Percentiles rank a stretch among this genome's conserved stretches.
Conservation (phyloP, 148 eudicot species). For the Vaccinium darrowii region DNA sequence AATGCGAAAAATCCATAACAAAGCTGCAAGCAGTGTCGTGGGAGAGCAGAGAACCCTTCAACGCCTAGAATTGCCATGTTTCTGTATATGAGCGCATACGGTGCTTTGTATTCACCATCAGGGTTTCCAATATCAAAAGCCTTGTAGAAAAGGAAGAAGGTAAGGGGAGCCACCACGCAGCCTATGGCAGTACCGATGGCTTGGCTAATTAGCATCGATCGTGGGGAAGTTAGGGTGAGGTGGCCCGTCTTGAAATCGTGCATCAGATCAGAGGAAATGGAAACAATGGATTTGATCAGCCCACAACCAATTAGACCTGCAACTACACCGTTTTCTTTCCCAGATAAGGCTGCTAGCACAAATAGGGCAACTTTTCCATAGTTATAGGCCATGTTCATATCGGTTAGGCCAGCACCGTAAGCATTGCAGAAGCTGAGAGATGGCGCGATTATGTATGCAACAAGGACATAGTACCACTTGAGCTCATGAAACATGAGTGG, state of each 20-base stretch:
- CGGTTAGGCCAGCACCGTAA: constrained; percentile 87
- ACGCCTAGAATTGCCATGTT: constrained; percentile 91
- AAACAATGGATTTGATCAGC: constrained; percentile 74
- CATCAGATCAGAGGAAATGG: constrained; percentile 78
- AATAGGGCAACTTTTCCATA: constrained; percentile 94
- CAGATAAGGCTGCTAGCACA: constrained; percentile 57
- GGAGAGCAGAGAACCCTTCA: constrained; percentile 84
- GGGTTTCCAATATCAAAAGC: constrained; percentile 84
- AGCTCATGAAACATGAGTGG: constrained; percentile 77
- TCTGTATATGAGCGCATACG: constrained; percentile 73
- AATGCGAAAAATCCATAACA: constrained; percentile 70
- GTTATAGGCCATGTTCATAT: constrained; percentile 91
- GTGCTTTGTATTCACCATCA: constrained; percentile 76
- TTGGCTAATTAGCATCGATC: constrained; percentile 86
- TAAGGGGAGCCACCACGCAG: constrained; percentile 72
- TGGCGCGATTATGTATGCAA: constrained; percentile 75
- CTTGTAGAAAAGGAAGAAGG: constrained; percentile 69
- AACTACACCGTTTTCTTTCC: constrained; percentile 63
- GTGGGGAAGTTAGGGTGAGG: constrained; percentile 76
- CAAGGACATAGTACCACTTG: constrained; percentile 75
- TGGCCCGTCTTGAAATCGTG: constrained; percentile 87
- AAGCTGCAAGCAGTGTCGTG: constrained; percentile 78
- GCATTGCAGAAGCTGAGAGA: constrained; percentile 89
- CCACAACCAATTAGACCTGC: constrained; percentile 91
- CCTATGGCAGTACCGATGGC: constrained; percentile 84